Conservation (phyloP, 495 filamentous ascomycete species). For the Tuber aestivum region DNA sequence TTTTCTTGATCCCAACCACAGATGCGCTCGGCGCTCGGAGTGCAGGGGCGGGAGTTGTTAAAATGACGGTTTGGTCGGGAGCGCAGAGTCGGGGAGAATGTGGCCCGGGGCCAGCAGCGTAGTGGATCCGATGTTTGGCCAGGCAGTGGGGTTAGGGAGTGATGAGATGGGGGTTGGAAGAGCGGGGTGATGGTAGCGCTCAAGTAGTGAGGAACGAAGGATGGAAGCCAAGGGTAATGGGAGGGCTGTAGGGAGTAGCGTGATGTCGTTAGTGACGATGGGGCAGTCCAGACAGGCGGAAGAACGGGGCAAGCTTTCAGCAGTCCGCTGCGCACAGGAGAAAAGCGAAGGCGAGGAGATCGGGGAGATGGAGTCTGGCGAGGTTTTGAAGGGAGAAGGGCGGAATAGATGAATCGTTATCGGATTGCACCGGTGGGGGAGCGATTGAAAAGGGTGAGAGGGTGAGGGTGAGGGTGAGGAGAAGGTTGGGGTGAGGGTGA, state of each 20-base stretch:
- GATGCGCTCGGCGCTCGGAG: slow-evolving; percentile 36
- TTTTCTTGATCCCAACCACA: slow-evolving; percentile 18
- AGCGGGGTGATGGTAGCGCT: slow-evolving; percentile 19
- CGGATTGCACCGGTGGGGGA: slow-evolving; percentile 13
- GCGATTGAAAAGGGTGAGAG: slow-evolving; percentile 8
- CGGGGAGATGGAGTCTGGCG: slow-evolving; percentile 12
- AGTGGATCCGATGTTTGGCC: slow-evolving; percentile 11
- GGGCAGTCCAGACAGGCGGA: slow-evolving; percentile 31
- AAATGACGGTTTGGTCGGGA: slow-evolving; percentile 11
- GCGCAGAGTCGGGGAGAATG: slow-evolving; percentile 18
- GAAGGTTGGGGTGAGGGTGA: slow-evolving; percentile 38
- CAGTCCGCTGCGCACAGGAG: slow-evolving; percentile 19
- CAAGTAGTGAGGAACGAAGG: slow-evolving; percentile 31
- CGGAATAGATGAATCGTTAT: slow-evolving; percentile 11
- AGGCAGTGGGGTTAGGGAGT: slow-evolving; percentile 19
- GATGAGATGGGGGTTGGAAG: slow-evolving; percentile 12
- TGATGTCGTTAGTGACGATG: slow-evolving; percentile 30
- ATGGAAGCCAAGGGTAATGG: slow-evolving; percentile 34
- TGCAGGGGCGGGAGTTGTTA: background rate
- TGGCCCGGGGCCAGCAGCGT: background rate
- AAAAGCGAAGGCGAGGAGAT: slow-evolving; percentile 24
- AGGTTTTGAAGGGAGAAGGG: background rate
- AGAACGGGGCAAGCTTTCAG: slow-evolving; percentile 42
- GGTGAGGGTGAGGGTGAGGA: slow-evolving; percentile 10
- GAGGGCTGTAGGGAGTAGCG: slow-evolving; percentile 3